Conservation (phyloP, 2,329 filamentous ascomycete genomes). For the Aspergillus persii region DNA sequence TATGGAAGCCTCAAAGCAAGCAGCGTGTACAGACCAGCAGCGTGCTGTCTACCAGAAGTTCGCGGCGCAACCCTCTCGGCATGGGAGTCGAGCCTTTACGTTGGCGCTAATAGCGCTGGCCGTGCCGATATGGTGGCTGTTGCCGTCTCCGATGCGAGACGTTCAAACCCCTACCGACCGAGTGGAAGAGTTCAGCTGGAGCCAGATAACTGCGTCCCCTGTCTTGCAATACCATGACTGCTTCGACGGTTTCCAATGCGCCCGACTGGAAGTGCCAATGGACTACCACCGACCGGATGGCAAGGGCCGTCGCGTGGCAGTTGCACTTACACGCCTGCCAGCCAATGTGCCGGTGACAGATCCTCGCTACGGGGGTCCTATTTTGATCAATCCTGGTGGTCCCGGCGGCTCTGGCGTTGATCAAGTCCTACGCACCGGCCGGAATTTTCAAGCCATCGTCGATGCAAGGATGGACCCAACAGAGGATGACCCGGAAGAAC, state of each 20-base stretch:
- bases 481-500: background rate
- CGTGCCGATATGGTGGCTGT: conserved; percentile 8
- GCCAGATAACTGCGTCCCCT: conserved; percentile 25
- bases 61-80: background rate
- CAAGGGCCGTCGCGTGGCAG: conserved; percentile 32
- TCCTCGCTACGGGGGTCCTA: conserved; percentile 45
- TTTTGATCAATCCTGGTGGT: conserved; percentile 50
- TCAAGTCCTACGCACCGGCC: conserved; percentile 32
- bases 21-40: background rate
- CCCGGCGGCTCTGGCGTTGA: conserved; percentile 46
- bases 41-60: background rate
- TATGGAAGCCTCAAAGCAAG: conserved; percentile 9
- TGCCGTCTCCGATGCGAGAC: background rate
- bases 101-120: conserved; percentile 11
- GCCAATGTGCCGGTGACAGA: conserved; percentile 43
- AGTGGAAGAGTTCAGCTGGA: conserved; percentile 12
- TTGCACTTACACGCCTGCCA: conserved; percentile 49
- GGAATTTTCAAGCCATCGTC: conserved; percentile 37
- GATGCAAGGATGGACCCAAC: conserved; percentile 31
- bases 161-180: background rate
- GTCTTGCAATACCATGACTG: conserved; percentile 41
- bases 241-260: conserved; percentile 48
- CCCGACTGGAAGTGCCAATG: conserved; percentile 50
- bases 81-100: conserved; percentile 1
- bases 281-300: conserved; percentile 42